Evolutionary conservation across 371 early-diverging fungal species (phyloP), one percentile per base, ranked within the genome.

Genomic region (Mucor racemosus): DNA sequence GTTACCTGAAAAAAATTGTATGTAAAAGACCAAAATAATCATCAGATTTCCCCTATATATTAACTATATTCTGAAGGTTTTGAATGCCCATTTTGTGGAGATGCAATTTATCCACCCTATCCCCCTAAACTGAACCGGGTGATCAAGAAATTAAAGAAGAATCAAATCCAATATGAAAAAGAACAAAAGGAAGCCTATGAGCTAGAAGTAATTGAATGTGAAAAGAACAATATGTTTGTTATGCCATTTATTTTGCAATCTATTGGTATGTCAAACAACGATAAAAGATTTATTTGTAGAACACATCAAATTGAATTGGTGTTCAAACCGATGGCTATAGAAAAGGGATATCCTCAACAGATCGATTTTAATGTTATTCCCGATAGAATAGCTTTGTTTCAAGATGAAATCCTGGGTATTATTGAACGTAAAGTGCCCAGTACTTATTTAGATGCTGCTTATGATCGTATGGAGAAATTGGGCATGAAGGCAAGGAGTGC

Each of bases 401-500:
- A 67, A 14, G 9, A 41, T 0, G 75, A 80, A 13, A 55, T 87
- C 5, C 36, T 65, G 44, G 69, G 60, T 2, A 78, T 87, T 14
- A 75, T 86, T 21, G 41, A 69, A 0, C 60, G 73, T 0, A 46
- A 39, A 0, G 42, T 56, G 0, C 57, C 60, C 1, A 83, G 84
- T 58, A 8, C 17, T 0, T 86, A 67, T 58, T 60, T 78, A n/a
- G 67, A 71, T 0, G 33, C 17, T 9, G 78, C 77, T 0, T 40
- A 80, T 35, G 38, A 55, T 11, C 66, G 64, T 0, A 77, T 78
- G 58, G 34, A 78, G 36, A 50, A 75, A 8, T 41, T 81, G 46
- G 85, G 86, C 1, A 53, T 68, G 9, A 75, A 80, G 13, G 86
- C 86, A 9, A 72, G 84, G 35, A 72, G 76, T 40, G 64, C 77